Conservation (phyloP, 306 rosid genomes). For the Acmispon strigosus region DNA sequence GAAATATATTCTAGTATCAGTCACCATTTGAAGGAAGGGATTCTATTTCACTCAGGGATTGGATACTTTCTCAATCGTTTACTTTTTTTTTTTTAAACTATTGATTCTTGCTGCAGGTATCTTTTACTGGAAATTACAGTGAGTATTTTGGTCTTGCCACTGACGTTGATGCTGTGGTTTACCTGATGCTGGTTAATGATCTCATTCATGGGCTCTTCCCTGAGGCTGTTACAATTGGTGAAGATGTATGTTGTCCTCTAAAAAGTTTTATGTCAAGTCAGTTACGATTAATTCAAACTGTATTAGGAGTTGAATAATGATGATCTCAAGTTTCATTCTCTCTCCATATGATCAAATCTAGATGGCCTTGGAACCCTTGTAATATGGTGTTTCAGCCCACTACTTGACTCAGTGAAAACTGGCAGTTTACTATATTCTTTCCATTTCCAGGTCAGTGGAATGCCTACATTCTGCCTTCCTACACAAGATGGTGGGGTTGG, state of each 20-base stretch:
- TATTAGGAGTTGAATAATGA: neutral
- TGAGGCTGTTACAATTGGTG: conserved; percentile 83
- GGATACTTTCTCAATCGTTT: neutral
- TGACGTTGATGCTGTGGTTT: conserved; percentile 89
- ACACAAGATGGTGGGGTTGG: conserved; percentile 89
- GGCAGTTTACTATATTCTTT: conserved; percentile 8
- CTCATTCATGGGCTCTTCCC: conserved; percentile 93
- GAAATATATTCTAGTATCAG: neutral
- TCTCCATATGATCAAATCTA: conserved; percentile 9
- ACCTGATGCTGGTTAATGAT: conserved; percentile 97
- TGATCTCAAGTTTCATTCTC: neutral
- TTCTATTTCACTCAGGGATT: neutral
- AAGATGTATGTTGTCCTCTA: conserved; percentile 71
- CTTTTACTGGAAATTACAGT: conserved; percentile 83
- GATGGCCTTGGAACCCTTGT: neutral
- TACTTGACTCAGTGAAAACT: conserved; percentile 6
- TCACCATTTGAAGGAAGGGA: neutral
- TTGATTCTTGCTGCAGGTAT: conserved; percentile 42
- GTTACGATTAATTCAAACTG: conserved; percentile 4
- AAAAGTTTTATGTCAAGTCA: conserved; percentile 11
- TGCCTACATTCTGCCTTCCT: conserved; percentile 90
- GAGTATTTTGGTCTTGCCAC: conserved; percentile 89
- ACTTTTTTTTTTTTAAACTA: neutral
- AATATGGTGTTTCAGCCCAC: neutral
- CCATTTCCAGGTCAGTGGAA: conserved; percentile 89